Base-by-base conservation (phyloP, 2,329 filamentous ascomycete species). In the Aspergillus sp. region DNA sequence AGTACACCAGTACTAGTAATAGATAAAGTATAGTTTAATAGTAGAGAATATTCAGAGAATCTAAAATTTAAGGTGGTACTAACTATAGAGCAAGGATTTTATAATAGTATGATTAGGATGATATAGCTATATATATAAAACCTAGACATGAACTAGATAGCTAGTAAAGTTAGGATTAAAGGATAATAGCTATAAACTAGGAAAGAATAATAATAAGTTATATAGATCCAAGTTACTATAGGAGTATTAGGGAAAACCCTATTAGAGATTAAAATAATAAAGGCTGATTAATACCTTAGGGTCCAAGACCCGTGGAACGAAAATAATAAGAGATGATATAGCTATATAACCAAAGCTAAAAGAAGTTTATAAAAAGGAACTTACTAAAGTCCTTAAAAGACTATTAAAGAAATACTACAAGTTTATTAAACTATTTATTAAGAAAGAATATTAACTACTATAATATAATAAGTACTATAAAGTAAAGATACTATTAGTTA, bases 351-450 rank as follows among this genome's bases (percentile, higher is more conserved):
- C 1, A 19, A 52, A 52, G 28, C 25, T 19, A 52, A 3, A 19
- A 8, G 31, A 52, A 22, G 3, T 52, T 19, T 52, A 52, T 28
- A 11, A 38, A 38, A 52, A 52, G 19, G 25, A 52, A 38, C 25
- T 52, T n/a, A n/a, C 28, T 3, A 19, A 52, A 52, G 49, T 52
- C 3, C 2, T 28, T 13, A 28, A 54, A 7, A 23, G 45, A 25
- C 9, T 54, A 45, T 15, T n/a, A 17, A 25, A 6, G 23, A 54
- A 54, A 45, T 54, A 54, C 38, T 5, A 45, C 9, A n/a, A 25
- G 9, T 54, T 28, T 45, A 54, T 54, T 34, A 47, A 41, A 38
- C 31, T 55, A 34, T 47, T 55, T 55, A 22, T 47, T 19, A 23
- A 47, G 34, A 3, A 9, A 28, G 34, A 54, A 2, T 54, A 54